Evolutionary conservation across 768 basidiomycete genomes (phyloP).

Genomic region (Mrakia blollopis): DNA sequence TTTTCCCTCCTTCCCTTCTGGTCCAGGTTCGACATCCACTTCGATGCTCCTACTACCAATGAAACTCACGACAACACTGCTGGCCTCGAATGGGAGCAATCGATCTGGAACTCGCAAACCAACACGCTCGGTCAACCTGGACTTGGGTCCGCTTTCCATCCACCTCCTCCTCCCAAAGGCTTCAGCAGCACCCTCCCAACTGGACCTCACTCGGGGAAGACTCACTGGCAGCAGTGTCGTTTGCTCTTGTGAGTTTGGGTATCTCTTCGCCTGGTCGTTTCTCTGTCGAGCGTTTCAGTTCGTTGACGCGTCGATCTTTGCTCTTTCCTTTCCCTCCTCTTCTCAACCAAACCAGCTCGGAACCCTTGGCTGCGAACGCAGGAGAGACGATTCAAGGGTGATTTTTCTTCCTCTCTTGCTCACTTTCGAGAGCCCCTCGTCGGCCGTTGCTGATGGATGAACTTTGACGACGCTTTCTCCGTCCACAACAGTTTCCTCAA

Average conservation of each 20-base stretch:
- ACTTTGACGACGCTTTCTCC: background rate
- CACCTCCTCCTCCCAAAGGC: conserved; percentile 20
- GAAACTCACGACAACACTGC: conserved; percentile 11
- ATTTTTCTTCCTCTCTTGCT: background rate
- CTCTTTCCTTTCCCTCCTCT: background rate
- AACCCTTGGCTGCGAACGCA: conserved; percentile 30
- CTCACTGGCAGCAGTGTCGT: conserved; percentile 31
- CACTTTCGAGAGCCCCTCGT: too few relatives aligned
- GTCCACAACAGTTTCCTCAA: conserved; percentile 27
- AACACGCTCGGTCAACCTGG: background rate
- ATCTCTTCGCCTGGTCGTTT: background rate
- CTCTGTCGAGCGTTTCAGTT: too few relatives aligned
- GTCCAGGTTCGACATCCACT: conserved; percentile 32
- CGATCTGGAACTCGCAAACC: conserved; percentile 18
- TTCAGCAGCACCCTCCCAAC: conserved; percentile 23
- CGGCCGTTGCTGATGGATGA: background rate
- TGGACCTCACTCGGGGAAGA: conserved; percentile 21
- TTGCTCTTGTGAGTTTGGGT: conserved; percentile 16
- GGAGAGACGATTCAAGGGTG: conserved; percentile 10
- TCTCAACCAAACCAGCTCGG: conserved; percentile 4
- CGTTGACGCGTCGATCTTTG: background rate
- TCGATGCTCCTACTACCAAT: conserved; percentile 11
- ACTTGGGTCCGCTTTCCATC: conserved; percentile 5
- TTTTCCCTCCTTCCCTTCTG: background rate
- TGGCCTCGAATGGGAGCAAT: conserved; percentile 15